These are phyloP conservation scores for Cerioporus squamosus DNA, from an alignment of 1,284 basidiomycete species.

Conservation along the genomic window DNA sequence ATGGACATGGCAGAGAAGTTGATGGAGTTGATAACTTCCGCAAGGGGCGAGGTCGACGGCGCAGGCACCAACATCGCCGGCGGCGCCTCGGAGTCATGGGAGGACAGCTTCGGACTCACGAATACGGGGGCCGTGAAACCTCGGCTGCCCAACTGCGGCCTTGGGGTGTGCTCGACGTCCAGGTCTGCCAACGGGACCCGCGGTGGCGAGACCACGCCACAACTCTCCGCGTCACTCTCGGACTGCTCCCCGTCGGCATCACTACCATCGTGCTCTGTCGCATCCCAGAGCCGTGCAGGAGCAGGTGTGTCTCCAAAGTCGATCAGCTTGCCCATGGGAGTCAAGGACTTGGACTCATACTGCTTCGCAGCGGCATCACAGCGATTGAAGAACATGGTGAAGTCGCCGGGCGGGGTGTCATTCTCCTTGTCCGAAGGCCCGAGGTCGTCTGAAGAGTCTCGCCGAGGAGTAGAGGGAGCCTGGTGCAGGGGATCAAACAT, in stretches of 20 bases:
- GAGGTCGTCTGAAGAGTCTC: constrained; percentile 38
- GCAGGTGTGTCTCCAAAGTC: constrained; percentile 55
- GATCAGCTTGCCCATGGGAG: constrained; percentile 54
- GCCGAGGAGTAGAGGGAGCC: constrained; percentile 26
- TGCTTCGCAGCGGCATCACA: constrained; percentile 37
- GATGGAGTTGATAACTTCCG: constrained; percentile 41
- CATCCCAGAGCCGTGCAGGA: constrained; percentile 36
- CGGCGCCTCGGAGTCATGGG: constrained; percentile 1
- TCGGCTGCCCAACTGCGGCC: constrained; percentile 5
- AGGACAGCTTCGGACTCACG: background rate
- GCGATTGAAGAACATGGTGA: constrained; percentile 55
- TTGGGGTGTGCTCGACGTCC: constrained; percentile 22
- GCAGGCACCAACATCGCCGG: constrained; percentile 25
- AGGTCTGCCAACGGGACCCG: constrained; percentile 26
- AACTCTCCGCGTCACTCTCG: constrained; percentile 6
- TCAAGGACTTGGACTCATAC: constrained; percentile 26
- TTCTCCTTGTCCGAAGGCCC: constrained; percentile 63
- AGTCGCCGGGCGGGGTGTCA: constrained; percentile 42
- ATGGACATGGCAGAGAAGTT: constrained; percentile 30
- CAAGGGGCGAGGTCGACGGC: constrained; percentile 37
- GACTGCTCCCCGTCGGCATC: constrained; percentile 20
- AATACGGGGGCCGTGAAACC: constrained; percentile 7
- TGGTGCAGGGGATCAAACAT: constrained; percentile 60
- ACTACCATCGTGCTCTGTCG: constrained; percentile 21
- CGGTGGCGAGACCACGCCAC: background rate